These are phyloP conservation scores for Fusarium tupiense DNA, from an alignment of 2,329 filamentous ascomycete species.

Conservation along the genomic window DNA sequence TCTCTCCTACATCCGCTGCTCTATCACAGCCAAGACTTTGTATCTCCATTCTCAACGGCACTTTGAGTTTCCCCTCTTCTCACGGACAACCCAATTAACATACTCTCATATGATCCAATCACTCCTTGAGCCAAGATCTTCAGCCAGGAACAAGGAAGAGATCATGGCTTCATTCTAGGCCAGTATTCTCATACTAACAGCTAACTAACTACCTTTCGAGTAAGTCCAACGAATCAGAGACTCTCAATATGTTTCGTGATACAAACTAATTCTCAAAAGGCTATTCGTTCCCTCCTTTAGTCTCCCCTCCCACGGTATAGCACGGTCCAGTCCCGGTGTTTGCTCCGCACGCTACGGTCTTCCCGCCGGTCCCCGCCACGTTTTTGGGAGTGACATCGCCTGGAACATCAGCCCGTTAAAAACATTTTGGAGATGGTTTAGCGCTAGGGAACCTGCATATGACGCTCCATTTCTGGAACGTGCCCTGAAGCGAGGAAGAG, in stretches of 20 bases:
- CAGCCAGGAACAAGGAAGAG: background rate
- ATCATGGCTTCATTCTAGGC: background rate
- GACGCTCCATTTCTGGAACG: conserved; percentile 24
- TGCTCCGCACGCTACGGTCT: conserved; percentile 7
- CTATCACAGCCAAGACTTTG: background rate
- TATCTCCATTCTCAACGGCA: background rate
- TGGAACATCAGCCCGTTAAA: conserved; percentile 28
- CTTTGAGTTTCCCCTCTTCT: background rate
- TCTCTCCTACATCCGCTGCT: background rate
- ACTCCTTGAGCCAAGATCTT: conserved; percentile 11
- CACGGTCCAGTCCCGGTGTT: conserved; percentile 21
- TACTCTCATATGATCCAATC: background rate
- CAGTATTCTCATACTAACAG: background rate
- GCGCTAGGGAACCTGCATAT: conserved; percentile 21
- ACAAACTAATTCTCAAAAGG: conserved; percentile 2
- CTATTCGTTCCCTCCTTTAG: background rate
- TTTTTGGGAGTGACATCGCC: conserved; percentile 10
- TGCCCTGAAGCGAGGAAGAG: conserved; percentile 1
- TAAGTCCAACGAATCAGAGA: conserved; percentile 1
- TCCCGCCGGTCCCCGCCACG: background rate
- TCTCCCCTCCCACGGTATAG: background rate
- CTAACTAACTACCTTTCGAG: background rate
- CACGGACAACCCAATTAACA: background rate
- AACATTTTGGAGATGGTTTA: conserved; percentile 20
- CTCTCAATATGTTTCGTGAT: background rate